Evolutionary conservation across 2,329 filamentous ascomycete genomes (phyloP), one percentile per base, ranked within the genome.

Genomic region (Ceratocystis alfenasii): DNA sequence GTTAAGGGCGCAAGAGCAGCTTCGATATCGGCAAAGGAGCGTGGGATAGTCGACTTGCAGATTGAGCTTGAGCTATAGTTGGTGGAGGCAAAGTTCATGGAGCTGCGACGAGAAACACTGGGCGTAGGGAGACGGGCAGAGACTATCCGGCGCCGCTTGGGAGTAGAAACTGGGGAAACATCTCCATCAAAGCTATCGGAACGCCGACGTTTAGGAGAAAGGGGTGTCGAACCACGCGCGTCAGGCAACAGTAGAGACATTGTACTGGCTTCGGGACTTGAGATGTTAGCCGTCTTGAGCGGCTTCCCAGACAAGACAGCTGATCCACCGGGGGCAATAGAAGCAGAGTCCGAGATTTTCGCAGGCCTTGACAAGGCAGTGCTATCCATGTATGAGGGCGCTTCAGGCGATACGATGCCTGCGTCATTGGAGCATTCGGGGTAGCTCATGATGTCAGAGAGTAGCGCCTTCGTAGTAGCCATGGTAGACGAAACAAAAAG

Each of bases 71-170:
- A 41, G 17, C 33, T 44, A 5, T 22, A 25, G 3, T 44, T 33
- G 15, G 50, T 25, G 20, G 63, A 53, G 41, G 53, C 41, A 41
- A 67, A 62, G 57, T 67, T 67, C 59, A 65, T 65, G 10, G 66
- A 67, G n/a, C 63, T 67, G 2, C 66, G 60, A 20, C 66, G 66
- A 36, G 66, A 67, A 36, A 65, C 66, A 25, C 60, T 61, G 7
- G 66, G 66, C 12, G 66, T 67, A 20, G 66, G 66, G 5, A 67
- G 59, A 48, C 63, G 59, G 36, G 66, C 63, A 5, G 63, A 67
- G 33, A 60, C 45, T 10, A 67, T 41, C 5, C 66, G 63, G 20
- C 59, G 59, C 25, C 66, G 66, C 20, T 67, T 67, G 44, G 65
- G 65, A 7, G 63, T 57, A 22, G 63, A 30, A 8, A 67, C 63